A percentile compares a stretch with the other conserved stretches of the same genome.
Conservation (phyloP, 176 grass and related monocot species). For the Triticum turgidum region DNA sequence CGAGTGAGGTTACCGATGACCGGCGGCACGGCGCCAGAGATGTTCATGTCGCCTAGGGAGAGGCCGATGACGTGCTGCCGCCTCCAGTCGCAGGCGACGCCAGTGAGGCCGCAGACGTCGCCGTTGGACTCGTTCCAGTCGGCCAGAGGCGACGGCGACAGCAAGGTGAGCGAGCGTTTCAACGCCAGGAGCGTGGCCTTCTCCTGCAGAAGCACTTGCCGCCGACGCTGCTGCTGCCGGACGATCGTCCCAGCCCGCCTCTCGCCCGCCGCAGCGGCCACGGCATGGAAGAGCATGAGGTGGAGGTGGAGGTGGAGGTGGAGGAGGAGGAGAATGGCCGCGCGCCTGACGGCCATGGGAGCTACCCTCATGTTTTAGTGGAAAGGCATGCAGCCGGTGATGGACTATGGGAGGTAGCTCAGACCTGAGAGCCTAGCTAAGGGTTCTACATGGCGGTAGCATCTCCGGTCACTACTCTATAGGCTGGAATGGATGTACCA, state of each 20-base stretch:
- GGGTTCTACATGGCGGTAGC: slow-evolving; percentile 7
- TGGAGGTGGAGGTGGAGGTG: slow-evolving; percentile 30
- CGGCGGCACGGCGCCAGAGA: slow-evolving; percentile 34
- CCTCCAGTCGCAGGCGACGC: slow-evolving; percentile 54
- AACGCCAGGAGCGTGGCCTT: slow-evolving; percentile 64
- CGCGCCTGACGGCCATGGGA: slow-evolving; percentile 28
- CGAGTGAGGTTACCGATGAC: slow-evolving; percentile 43
- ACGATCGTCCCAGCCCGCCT: background rate
- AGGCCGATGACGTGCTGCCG: slow-evolving; percentile 46
- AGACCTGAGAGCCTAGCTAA: background rate
- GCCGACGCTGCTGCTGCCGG: background rate
- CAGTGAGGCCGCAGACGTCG: slow-evolving; percentile 57
- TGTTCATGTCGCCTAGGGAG: background rate
- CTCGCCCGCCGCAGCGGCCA: background rate
- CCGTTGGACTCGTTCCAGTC: slow-evolving; percentile 74
- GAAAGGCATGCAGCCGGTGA: background rate
- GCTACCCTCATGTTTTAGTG: slow-evolving; percentile 30
- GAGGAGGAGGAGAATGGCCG: slow-evolving; percentile 34
- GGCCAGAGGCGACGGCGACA: slow-evolving; percentile 25
- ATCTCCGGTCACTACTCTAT: background rate
- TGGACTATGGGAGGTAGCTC: slow-evolving; percentile 14
- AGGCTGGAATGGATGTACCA: background rate
- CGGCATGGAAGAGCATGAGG: slow-evolving; percentile 13
- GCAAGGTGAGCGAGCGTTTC: slow-evolving; percentile 37
- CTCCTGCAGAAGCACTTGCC: slow-evolving; percentile 37